Percentiles rank a stretch among this genome's conserved stretches.
These are phyloP conservation scores for Phytopythium vexans DNA, from an alignment of 352 stramenopile species.

Conservation along the genomic window DNA sequence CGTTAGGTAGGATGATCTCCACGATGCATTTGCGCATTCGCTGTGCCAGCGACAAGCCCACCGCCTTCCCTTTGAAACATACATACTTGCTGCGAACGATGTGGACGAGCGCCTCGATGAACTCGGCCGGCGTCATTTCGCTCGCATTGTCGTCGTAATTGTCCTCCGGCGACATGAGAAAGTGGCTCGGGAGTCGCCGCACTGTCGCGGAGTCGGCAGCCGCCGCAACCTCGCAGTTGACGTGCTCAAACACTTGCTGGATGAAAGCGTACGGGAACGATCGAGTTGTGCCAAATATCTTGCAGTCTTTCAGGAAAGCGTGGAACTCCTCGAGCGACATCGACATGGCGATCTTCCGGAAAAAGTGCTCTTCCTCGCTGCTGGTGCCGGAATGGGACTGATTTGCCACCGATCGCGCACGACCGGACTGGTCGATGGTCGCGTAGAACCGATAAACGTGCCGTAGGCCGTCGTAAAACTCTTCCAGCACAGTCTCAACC, in stretches of 20 bases:
- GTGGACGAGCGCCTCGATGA: constrained; percentile 61
- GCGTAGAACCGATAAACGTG: constrained; percentile 59
- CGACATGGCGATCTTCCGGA: constrained; percentile 56
- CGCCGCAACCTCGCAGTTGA: constrained; percentile 37
- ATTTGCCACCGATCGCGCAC: constrained; percentile 4
- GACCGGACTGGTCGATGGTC: constrained; percentile 31
- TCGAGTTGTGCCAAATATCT: constrained; percentile 44
- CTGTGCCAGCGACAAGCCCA: constrained; percentile 19
- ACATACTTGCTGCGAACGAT: constrained; percentile 43
- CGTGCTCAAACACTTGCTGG: constrained; percentile 47
- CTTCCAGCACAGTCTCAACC: constrained; percentile 36
- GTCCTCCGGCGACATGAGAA: constrained; percentile 9
- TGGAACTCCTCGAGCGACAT: constrained; percentile 72
- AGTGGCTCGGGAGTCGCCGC: constrained; percentile 15
- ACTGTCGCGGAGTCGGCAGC: constrained; percentile 17
- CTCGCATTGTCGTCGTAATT: constrained; percentile 11
- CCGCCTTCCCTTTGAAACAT: constrained; percentile 5
- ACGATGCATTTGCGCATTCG: constrained; percentile 46
- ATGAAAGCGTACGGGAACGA: constrained; percentile 63
- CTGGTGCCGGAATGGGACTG: constrained; percentile 2
- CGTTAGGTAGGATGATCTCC: constrained; percentile 47
- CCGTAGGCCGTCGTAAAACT: constrained; percentile 40
- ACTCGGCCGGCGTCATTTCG: constrained; percentile 67
- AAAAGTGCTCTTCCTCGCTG: constrained; percentile 51
- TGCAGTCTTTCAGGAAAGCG: constrained; percentile 63